Base-by-base conservation (phyloP, 345 rosid species). In the Eucalyptus marginata region DNA sequence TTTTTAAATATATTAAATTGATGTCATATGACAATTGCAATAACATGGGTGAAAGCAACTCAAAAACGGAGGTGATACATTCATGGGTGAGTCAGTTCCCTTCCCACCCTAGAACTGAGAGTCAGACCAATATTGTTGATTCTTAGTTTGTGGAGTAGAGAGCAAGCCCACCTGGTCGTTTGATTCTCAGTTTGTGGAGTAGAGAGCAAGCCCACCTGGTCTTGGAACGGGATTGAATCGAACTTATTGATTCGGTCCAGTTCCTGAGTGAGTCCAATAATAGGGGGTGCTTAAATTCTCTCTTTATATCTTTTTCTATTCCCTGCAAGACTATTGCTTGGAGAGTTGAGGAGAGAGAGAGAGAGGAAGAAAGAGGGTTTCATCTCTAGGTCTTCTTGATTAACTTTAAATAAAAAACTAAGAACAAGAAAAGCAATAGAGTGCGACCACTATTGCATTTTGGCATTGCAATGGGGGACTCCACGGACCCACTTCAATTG, bases 181-280 rank as follows among this genome's bases (percentile, higher is more conserved):
- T 56, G 62, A 56, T 56, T 56, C 13, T 56, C 0, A 56, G 3
- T 56, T 56, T 56, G 13, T 56, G 62, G 29, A 24, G 20, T 1
- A 9, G 1, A 10, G 29, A 56, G 62, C 1, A 9, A 0, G 6
- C 13, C 62, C 29, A 4, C 27, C 0, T 56, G 3, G 13, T 56
- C 29, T 56, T 56, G 62, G 29, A 56, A 4, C 1, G 4, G 3
- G 29, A 56, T 8, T 56, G 12, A 24, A 4, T 56, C 62, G 3
- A 56, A 56, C 27, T 2, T 3, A 56, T 22, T 56, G 12, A 20
- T 56, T 56, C 11, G 5, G 27, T 24, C 62, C 27, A 22, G 2
- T 56, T 56, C 5, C 1, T 4, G 5, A 24, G 62, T 22, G 27
- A 24, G 12, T 22, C 27, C 5, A 56, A 52, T 52, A 18, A 18